Conservation (phyloP, 345 rosid species). For the Dipteronia dyeriana region DNA sequence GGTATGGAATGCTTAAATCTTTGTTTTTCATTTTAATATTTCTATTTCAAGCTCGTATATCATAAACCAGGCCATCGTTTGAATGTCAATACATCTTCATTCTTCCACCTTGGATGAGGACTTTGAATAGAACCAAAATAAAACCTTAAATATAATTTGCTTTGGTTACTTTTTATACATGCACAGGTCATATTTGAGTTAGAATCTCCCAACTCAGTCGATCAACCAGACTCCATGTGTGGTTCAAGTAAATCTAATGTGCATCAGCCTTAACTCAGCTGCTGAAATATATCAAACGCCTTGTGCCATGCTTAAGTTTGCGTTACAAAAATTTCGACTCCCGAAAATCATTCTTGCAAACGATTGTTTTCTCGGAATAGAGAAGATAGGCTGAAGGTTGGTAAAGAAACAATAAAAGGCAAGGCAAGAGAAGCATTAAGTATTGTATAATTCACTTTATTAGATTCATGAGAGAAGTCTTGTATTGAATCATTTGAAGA, state of each 20-base stretch:
- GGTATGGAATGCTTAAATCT: constrained; percentile 40
- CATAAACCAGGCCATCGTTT: background rate
- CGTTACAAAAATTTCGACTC: too few relatives aligned
- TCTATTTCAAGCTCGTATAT: background rate
- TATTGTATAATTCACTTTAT: too few relatives aligned
- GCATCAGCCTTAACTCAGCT: constrained; percentile 37
- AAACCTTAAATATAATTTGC: background rate
- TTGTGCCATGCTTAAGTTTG: background rate
- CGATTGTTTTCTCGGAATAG: background rate
- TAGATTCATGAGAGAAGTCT: too few relatives aligned
- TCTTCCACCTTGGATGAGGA: background rate
- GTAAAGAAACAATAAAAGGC: too few relatives aligned
- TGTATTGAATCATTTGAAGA: too few relatives aligned
- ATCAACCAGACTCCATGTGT: constrained; percentile 59
- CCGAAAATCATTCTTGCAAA: background rate
- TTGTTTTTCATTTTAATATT: background rate
- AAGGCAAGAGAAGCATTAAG: too few relatives aligned
- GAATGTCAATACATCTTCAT: background rate
- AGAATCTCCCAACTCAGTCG: constrained; percentile 60
- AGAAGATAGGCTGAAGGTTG: too few relatives aligned
- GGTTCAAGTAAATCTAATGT: constrained; percentile 39
- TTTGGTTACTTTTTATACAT: background rate
- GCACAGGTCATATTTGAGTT: constrained; percentile 70
- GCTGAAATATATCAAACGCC: background rate
- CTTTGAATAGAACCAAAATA: background rate